These are phyloP conservation scores for Hypoxylon sp. DNA, from an alignment of 2,329 filamentous ascomycete genomes.

Conservation along the genomic window DNA sequence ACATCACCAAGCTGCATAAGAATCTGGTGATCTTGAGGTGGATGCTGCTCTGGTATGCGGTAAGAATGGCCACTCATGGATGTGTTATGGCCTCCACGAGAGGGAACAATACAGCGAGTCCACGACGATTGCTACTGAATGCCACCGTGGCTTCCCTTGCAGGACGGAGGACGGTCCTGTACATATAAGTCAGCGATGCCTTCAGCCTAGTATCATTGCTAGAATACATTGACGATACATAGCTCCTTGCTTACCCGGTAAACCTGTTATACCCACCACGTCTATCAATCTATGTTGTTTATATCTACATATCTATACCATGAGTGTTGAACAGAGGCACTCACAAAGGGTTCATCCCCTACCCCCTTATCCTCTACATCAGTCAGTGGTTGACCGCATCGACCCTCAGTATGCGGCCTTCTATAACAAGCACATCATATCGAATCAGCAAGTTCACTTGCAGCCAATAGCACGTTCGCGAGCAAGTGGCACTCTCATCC, in stretches of 20 bases:
- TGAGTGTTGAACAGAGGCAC: conserved; percentile 36
- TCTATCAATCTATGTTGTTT: not conserved
- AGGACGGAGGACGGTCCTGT: not conserved
- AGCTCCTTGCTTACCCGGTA: not conserved
- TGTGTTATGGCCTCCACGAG: not conserved
- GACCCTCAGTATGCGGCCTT: conserved; percentile 64
- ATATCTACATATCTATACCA: conserved; percentile 11
- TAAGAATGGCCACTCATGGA: conserved; percentile 4
- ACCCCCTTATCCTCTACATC: conserved; percentile 59
- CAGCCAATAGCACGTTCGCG: conserved; percentile 65
- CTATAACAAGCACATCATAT: conserved; percentile 63
- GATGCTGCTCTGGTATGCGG: conserved; percentile 3
- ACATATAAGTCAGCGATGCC: not conserved
- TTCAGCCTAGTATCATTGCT: not conserved
- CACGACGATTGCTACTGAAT: not conserved
- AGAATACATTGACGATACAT: not conserved
- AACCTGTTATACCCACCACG: not conserved
- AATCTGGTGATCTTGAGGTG: conserved; percentile 21
- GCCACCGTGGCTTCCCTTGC: conserved; percentile 1
- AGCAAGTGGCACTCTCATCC: conserved; percentile 63
- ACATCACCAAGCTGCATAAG: conserved; percentile 28
- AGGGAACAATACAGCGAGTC: conserved; percentile 4
- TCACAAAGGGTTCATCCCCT: conserved; percentile 18
- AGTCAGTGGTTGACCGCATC: conserved; percentile 58
- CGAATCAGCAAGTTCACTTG: conserved; percentile 65